A percentile compares a stretch with the other conserved stretches of the same genome.
Evolutionary conservation across 495 filamentous ascomycete genomes (phyloP).

Genomic region (Clavariopsis aquatica): DNA sequence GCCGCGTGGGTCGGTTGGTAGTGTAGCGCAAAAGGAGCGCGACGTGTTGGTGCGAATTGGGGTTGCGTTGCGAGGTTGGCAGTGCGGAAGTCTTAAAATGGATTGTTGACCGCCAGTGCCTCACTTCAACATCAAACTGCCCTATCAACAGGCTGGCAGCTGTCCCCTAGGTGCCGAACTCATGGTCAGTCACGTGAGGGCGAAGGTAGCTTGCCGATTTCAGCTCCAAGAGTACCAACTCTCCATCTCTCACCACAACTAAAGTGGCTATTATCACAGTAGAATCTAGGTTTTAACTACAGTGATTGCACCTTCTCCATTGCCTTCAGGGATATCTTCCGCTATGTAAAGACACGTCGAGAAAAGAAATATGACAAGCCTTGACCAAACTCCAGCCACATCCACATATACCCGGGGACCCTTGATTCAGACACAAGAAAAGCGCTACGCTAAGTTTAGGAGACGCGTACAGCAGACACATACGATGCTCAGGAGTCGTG

Average conservation of each 20-base stretch:
- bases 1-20: background rate
- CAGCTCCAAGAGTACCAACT: background rate
- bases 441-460: background rate
- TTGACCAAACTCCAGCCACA: background rate
- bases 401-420: background rate
- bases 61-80: too few relatives aligned
- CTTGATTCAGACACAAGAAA: background rate
- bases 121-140: background rate
- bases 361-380: background rate
- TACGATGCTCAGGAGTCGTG: background rate
- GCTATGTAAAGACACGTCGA: background rate
- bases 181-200: background rate
- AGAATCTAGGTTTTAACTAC: background rate
- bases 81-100: background rate
- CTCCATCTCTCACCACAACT: too few relatives aligned
- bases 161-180: background rate
- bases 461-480: background rate
- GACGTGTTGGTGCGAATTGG: background rate
- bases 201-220: background rate
- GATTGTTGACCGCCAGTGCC: background rate
- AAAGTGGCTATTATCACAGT: background rate
- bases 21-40: background rate
- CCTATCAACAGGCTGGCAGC: background rate
- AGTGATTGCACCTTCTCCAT: background rate
- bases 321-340: conserved; percentile 8